Percentiles rank a stretch among this genome's conserved stretches.
Conservation (phyloP, 495 filamentous ascomycete genomes). For the Xylaria acuta region DNA sequence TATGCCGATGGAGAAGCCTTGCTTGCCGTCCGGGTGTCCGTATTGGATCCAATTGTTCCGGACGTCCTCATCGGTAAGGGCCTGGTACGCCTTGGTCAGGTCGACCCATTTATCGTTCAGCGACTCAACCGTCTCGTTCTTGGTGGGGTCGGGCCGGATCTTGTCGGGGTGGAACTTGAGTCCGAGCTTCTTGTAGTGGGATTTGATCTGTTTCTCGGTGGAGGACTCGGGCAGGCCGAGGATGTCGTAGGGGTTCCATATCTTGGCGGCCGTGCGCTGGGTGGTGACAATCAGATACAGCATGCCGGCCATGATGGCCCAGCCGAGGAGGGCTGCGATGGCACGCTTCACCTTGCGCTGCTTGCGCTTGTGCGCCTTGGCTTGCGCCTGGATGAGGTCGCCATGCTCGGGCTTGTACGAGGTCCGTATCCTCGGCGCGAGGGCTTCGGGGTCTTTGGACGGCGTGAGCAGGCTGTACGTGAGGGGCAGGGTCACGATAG, state of each 20-base stretch:
- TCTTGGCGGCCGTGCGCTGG: slow-evolving; percentile 71
- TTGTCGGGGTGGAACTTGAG: slow-evolving; percentile 94
- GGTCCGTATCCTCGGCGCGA: slow-evolving; percentile 61
- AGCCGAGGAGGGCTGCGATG: slow-evolving; percentile 75
- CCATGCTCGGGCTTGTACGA: slow-evolving; percentile 81
- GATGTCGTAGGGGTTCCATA: slow-evolving; percentile 97
- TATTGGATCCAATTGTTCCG: slow-evolving; percentile 96
- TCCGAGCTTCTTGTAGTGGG: slow-evolving; percentile 82
- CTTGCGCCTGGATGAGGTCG: slow-evolving; percentile 82
- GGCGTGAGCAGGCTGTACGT: slow-evolving; percentile 84
- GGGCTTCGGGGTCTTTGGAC: slow-evolving; percentile 69
- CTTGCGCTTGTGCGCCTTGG: slow-evolving; percentile 86
- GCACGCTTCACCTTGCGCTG: slow-evolving; percentile 89
- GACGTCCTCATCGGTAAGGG: slow-evolving; percentile 94
- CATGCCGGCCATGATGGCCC: slow-evolving; percentile 89
- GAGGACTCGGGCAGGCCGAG: slow-evolving; percentile 84
- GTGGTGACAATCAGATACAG: slow-evolving; percentile 86
- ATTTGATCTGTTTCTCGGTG: slow-evolving; percentile 88
- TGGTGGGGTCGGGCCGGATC: slow-evolving; percentile 74
- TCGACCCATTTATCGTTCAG: slow-evolving; percentile 92
- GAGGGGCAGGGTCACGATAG: slow-evolving; percentile 86
- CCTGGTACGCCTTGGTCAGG: slow-evolving; percentile 95
- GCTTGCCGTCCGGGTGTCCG: slow-evolving; percentile 96
- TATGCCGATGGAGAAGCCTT: slow-evolving; percentile 97
- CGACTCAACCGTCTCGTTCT: slow-evolving; percentile 86